Percentiles rank a stretch among this genome's conserved stretches.
phyloP scores from a whole-genome alignment of 306 rosid species.

The Prunus mira region DNA sequence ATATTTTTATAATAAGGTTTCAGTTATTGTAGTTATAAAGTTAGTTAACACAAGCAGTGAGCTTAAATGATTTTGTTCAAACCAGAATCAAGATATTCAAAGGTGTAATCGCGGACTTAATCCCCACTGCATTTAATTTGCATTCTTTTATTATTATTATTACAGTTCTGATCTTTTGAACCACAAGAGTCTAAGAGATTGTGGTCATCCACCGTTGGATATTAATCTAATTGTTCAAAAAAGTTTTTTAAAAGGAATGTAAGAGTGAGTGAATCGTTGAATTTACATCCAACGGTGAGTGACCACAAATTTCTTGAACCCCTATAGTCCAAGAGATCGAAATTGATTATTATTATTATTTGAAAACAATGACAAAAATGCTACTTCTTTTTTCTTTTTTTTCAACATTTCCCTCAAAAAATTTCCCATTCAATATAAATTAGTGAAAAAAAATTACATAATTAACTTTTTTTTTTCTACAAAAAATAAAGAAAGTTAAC shows the following conservation, averaged over 20 bases:
- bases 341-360: neutral
- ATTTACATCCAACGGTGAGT: too few relatives aligned
- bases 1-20: neutral
- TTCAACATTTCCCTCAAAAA: neutral
- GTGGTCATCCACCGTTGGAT: too few relatives aligned
- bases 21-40: constrained; percentile 44
- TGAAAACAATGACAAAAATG: neutral
- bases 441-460: too few relatives aligned
- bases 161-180: too few relatives aligned
- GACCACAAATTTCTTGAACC: too few relatives aligned
- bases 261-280: too few relatives aligned
- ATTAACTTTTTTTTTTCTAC: too few relatives aligned
- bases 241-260: too few relatives aligned
- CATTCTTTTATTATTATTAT: neutral
- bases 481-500: too few relatives aligned
- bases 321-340: too few relatives aligned
- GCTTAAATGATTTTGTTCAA: neutral
- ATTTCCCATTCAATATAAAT: neutral
- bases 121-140: neutral
- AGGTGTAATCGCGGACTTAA: neutral
- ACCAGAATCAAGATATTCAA: neutral
- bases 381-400: neutral
- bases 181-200: too few relatives aligned
- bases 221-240: too few relatives aligned
- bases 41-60: constrained; percentile 28